Evolutionary conservation across 257 asterid genomes (phyloP).

Genomic region (Nicotiana obtusifolia): DNA sequence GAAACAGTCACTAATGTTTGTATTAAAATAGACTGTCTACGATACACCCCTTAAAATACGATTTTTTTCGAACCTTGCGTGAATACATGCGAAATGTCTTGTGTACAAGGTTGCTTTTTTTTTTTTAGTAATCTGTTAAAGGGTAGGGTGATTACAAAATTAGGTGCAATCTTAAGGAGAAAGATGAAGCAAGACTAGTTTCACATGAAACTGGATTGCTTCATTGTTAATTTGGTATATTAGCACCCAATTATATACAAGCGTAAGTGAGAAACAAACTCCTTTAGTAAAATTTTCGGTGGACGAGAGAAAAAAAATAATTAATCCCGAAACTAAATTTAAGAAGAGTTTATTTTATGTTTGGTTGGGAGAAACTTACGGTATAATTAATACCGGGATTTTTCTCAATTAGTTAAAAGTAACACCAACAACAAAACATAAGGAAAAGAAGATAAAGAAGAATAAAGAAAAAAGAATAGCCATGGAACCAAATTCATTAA

Average conservation of each 20-base stretch:
- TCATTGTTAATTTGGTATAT: neutral
- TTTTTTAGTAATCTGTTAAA: neutral
- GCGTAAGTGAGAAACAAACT: constrained; percentile 1
- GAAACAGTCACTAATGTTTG: no score
- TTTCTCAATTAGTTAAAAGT: neutral
- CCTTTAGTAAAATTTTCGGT: constrained; percentile 24
- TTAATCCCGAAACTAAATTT: no score
- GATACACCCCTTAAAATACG: no score
- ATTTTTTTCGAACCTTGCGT: no score
- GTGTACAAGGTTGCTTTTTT: no score
- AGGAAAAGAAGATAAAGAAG: neutral
- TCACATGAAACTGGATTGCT: neutral
- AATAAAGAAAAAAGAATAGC: neutral
- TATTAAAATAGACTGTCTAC: no score
- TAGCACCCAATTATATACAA: neutral
- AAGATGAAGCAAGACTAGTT: neutral
- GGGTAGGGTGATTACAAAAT: neutral
- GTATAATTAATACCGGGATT: no score
- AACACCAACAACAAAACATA: neutral
- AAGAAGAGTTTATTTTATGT: no score
- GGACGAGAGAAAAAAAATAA: neutral
- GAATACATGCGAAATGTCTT: no score
- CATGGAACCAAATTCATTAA: neutral
- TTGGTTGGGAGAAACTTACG: no score
- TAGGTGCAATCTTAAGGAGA: neutral